Percentiles rank a stretch among this genome's conserved stretches.
Evolutionary conservation across 805 yeast genomes (phyloP).

Genomic region (Ogataea parapolymorpha): DNA sequence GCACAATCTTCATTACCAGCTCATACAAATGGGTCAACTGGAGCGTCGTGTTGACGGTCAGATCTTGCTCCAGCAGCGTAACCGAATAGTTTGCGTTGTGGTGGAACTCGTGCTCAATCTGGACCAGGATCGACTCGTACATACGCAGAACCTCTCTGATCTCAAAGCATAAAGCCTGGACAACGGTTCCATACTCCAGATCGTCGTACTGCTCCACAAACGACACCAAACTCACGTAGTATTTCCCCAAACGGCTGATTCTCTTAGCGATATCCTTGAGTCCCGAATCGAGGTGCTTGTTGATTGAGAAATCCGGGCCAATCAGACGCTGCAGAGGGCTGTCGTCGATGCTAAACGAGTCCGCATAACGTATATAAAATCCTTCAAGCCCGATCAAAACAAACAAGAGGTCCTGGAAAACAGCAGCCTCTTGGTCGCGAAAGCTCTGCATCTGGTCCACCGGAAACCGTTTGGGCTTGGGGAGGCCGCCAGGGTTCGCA

Average conservation of each 20-base stretch:
- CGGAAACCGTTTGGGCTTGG: constrained; percentile 33
- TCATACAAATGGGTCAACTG: constrained; percentile 57
- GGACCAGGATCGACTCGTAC: constrained; percentile 32
- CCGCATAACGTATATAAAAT: constrained; percentile 64
- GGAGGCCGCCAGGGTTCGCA: constrained; percentile 5
- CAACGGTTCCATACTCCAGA: constrained; percentile 60
- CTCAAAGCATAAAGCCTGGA: constrained; percentile 68
- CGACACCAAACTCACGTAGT: constrained; percentile 52
- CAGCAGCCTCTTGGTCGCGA: constrained; percentile 66
- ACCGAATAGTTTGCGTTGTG: constrained; percentile 53
- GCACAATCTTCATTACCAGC: constrained; percentile 49
- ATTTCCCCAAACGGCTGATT: constrained; percentile 59
- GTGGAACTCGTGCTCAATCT: constrained; percentile 53
- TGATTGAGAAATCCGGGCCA: constrained; percentile 77
- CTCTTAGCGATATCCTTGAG: constrained; percentile 66
- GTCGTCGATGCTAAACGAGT: constrained; percentile 48
- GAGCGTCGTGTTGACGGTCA: constrained; percentile 34
- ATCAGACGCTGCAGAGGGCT: constrained; percentile 39
- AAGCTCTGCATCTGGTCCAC: constrained; percentile 44
- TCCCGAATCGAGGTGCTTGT: constrained; percentile 69
- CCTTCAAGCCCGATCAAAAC: constrained; percentile 78
- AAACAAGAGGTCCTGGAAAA: constrained; percentile 65
- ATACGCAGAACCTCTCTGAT: constrained; percentile 44
- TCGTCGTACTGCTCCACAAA: constrained; percentile 61
- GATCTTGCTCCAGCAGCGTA: constrained; percentile 52